phyloP scores from a whole-genome alignment of 352 stramenopile genomes.

The Hyaloperonospora brassicae region DNA sequence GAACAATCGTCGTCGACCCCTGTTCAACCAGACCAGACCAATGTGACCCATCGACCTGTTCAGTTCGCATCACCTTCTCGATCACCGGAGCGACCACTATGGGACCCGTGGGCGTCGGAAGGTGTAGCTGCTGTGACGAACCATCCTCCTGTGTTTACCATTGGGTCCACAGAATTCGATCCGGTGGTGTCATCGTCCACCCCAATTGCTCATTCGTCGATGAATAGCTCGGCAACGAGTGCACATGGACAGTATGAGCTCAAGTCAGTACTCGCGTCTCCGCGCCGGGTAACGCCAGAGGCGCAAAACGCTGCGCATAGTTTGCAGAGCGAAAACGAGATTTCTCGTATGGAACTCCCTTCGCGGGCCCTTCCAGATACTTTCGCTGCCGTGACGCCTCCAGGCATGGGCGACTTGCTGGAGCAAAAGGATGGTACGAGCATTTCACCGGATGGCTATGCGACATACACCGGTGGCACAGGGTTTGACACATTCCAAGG shows the following conservation, averaged over 20 bases:
- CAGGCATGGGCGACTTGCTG: background rate
- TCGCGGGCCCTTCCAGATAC: constrained; percentile 12
- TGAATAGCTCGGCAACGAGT: background rate
- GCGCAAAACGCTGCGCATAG: constrained; percentile 5
- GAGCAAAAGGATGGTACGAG: constrained; percentile 3
- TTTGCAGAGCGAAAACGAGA: constrained; percentile 11
- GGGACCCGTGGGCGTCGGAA: constrained; percentile 39
- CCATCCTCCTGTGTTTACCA: constrained; percentile 27
- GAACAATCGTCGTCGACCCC: background rate
- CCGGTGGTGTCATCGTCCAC: constrained; percentile 16
- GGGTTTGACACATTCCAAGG: constrained; percentile 7
- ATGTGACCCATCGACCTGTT: constrained; percentile 7
- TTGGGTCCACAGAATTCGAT: constrained; percentile 26
- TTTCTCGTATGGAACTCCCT: constrained; percentile 7
- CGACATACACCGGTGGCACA: background rate
- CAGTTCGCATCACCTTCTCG: constrained; percentile 25
- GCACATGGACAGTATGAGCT: constrained; percentile 28
- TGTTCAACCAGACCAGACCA: constrained; percentile 6
- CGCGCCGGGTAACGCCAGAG: constrained; percentile 7
- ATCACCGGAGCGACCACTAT: constrained; percentile 29
- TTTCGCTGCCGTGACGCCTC: constrained; percentile 3
- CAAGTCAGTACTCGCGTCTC: constrained; percentile 29
- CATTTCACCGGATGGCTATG: constrained; percentile 1
- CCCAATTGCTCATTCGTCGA: constrained; percentile 4
- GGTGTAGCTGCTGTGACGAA: constrained; percentile 31